Evolutionary conservation across 75 land plant species (phyloP).

Genomic region (Cupressus sempervirens): DNA sequence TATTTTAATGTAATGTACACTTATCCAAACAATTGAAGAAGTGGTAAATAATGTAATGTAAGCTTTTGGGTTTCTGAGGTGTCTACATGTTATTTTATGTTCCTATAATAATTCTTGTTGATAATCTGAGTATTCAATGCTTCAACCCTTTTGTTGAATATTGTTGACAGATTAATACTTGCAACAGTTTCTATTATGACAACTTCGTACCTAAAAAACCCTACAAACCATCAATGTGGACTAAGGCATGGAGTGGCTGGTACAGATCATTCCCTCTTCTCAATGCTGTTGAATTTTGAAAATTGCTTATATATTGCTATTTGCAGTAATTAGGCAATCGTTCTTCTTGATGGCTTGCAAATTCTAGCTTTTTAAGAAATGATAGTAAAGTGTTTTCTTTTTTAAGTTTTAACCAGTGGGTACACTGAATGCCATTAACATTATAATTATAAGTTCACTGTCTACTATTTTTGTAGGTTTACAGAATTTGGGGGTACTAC

Average conservation of each 20-base stretch:
- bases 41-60: no score
- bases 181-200: conserved; percentile 88
- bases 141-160: not conserved
- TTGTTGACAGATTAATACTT: conserved; percentile 61
- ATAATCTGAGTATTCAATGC: not conserved
- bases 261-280: conserved; percentile 7
- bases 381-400: not conserved
- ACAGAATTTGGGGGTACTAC: conserved; percentile 54
- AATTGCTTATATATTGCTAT: not conserved
- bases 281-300: not conserved
- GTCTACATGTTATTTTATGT: not conserved
- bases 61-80: no score
- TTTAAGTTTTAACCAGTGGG: not conserved
- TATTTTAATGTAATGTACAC: not conserved
- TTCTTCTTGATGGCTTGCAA: not conserved
- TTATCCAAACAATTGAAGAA: no score
- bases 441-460: not conserved
- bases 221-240: conserved; percentile 81
- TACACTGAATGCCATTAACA: not conserved
- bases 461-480: conserved; percentile 35
- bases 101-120: not conserved
- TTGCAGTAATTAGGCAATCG: not conserved
- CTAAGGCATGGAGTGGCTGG: conserved; percentile 93
- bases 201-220: conserved; percentile 57
- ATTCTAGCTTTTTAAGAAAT: not conserved